Evolutionary conservation across 2,329 filamentous ascomycete genomes (phyloP).

Genomic region (Aspergillus calidoustus): DNA sequence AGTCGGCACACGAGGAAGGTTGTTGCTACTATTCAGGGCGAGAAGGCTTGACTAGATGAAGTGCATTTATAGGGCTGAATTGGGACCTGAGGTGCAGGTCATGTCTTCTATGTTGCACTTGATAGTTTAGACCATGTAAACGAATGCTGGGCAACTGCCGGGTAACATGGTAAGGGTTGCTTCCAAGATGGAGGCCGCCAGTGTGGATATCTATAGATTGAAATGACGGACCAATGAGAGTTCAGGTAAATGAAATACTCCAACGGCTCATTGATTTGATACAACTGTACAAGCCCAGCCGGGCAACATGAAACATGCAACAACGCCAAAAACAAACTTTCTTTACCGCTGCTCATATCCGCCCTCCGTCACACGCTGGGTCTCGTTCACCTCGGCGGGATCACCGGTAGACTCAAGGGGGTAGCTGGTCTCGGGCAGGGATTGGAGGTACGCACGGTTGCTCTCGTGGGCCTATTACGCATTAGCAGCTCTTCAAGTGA

Average conservation of each 20-base stretch:
- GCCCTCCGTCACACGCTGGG: constrained; percentile 63
- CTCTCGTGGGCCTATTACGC: constrained; percentile 79
- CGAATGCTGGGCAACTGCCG: not conserved
- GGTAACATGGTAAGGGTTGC: not conserved
- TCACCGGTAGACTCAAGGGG: constrained; percentile 70
- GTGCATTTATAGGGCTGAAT: not conserved
- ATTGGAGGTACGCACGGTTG: constrained; percentile 81
- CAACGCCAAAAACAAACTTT: constrained; percentile 42
- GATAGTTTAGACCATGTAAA: not conserved
- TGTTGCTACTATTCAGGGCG: constrained; percentile 92
- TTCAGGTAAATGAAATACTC: constrained; percentile 20
- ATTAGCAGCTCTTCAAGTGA: not conserved
- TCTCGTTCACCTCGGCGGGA: constrained; percentile 62
- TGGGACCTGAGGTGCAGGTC: too few relatives aligned
- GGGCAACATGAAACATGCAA: constrained; percentile 32
- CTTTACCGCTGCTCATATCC: constrained; percentile 64
- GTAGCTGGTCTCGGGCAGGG: constrained; percentile 78
- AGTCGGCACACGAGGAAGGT: constrained; percentile 78
- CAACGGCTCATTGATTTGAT: constrained; percentile 36
- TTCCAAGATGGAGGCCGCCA: not conserved
- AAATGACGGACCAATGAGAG: not conserved
- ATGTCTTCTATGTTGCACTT: not conserved
- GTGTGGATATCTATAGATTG: not conserved
- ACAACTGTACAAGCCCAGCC: constrained; percentile 41
- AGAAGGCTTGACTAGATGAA: constrained; percentile 55